Evolutionary conservation across 257 asterid genomes (phyloP).

Genomic region (Orobanche coerulescens): DNA sequence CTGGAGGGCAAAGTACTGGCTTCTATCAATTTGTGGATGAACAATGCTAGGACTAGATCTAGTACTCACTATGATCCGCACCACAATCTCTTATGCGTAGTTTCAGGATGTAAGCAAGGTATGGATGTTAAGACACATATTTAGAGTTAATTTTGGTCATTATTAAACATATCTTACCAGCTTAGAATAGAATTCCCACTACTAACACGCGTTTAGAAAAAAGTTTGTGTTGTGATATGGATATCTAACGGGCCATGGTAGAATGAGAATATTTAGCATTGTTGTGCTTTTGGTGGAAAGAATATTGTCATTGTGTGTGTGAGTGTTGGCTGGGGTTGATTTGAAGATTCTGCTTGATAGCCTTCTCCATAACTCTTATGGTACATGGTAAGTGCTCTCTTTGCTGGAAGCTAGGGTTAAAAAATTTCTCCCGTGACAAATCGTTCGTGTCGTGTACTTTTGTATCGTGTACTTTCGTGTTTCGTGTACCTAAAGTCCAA

Average conservation of each 20-base stretch:
- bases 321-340: background rate
- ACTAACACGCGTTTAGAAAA: background rate
- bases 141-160: slow-evolving; percentile 4
- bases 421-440: too few species aligned
- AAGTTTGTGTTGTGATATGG: background rate
- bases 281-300: background rate
- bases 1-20: slow-evolving; percentile 52
- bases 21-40: slow-evolving; percentile 95
- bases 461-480: too few species aligned
- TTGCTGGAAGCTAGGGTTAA: too few species aligned
- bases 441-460: too few species aligned
- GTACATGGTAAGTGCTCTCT: slow-evolving; percentile 15
- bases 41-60: slow-evolving; percentile 66
- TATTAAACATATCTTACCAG: background rate
- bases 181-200: slow-evolving; percentile 1
- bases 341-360: slow-evolving; percentile 14
- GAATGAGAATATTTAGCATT: slow-evolving; percentile 2
- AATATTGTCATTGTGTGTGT: background rate
- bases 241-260: background rate
- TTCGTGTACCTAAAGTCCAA: too few species aligned
- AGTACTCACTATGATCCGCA: slow-evolving; percentile 93
- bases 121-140: slow-evolving; percentile 16
- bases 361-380: background rate
- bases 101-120: slow-evolving; percentile 81
- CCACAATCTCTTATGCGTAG: slow-evolving; percentile 76